phyloP scores from a whole-genome alignment of 2,329 filamentous ascomycete genomes.

The Decorospora gaudefroyi region DNA sequence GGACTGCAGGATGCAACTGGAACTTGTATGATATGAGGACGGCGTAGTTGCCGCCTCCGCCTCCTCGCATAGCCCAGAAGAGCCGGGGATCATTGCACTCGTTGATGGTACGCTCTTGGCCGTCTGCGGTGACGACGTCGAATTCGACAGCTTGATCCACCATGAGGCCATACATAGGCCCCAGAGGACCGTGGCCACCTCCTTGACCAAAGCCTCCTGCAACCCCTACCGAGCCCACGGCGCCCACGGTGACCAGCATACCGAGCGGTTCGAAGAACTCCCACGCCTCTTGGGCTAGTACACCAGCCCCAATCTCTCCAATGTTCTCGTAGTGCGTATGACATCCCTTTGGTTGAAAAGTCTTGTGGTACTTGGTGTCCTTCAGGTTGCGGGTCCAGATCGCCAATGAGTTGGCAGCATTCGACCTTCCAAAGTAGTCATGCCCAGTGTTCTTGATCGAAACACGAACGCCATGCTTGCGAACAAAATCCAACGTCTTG shows the following conservation, averaged over 20 bases:
- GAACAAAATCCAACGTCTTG: slow-evolving; percentile 37
- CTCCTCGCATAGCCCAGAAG: slow-evolving; percentile 47
- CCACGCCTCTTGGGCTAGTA: slow-evolving; percentile 46
- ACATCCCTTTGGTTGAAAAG: slow-evolving; percentile 33
- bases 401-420: slow-evolving; percentile 40
- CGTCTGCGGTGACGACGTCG: slow-evolving; percentile 43
- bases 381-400: slow-evolving; percentile 48
- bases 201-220: slow-evolving; percentile 52
- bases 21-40: slow-evolving; percentile 47
- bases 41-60: slow-evolving; percentile 45
- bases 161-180: slow-evolving; percentile 51
- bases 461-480: slow-evolving; percentile 38
- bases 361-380: slow-evolving; percentile 31
- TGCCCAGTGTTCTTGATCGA: slow-evolving; percentile 48
- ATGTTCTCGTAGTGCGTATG: slow-evolving; percentile 38
- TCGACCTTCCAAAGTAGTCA: slow-evolving; percentile 45
- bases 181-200: slow-evolving; percentile 61
- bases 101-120: slow-evolving; percentile 38
- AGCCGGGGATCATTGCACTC: slow-evolving; percentile 43
- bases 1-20: slow-evolving; percentile 40
- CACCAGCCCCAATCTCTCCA: slow-evolving; percentile 42
- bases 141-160: slow-evolving; percentile 46
- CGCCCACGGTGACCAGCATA: slow-evolving; percentile 45
- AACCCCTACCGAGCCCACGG: slow-evolving; percentile 55
- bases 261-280: slow-evolving; percentile 39